Evolutionary conservation across 345 rosid genomes (phyloP).

Genomic region (Salix exigua): DNA sequence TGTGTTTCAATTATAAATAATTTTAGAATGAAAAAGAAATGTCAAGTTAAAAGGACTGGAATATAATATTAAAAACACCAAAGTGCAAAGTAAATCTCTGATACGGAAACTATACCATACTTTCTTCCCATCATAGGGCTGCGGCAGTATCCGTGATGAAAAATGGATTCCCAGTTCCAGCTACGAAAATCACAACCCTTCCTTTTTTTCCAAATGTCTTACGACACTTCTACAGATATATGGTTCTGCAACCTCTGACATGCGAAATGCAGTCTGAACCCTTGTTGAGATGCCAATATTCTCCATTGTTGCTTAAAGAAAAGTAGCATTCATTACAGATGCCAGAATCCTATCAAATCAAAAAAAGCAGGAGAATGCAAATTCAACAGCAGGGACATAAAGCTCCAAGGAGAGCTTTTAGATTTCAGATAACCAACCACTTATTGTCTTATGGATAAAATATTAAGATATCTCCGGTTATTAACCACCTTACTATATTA

Average conservation of each 20-base stretch:
- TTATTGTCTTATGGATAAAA: neutral
- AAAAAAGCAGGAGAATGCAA: neutral
- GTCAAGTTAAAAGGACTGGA: neutral
- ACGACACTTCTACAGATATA: slow-evolving; percentile 84
- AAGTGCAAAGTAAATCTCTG: neutral
- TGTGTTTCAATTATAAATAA: neutral
- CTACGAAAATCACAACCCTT: slow-evolving; percentile 95
- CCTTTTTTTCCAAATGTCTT: slow-evolving; percentile 91
- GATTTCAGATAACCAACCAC: neutral
- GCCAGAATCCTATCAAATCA: slow-evolving; percentile 52
- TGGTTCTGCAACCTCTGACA: slow-evolving; percentile 97
- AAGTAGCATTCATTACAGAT: slow-evolving; percentile 95
- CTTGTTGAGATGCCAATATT: slow-evolving; percentile 92
- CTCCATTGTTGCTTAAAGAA: slow-evolving; percentile 97
- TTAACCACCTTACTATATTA: neutral
- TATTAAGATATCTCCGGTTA: neutral
- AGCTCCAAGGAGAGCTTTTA: neutral
- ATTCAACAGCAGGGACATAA: neutral
- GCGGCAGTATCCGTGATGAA: no score
- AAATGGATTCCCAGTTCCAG: no score
- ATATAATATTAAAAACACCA: neutral
- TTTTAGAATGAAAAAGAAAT: neutral
- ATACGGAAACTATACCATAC: no score
- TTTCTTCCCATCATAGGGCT: no score
- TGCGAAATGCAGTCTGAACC: slow-evolving; percentile 90